Conservation (phyloP, 208 protist genomes). For the Strigomonas galati region DNA sequence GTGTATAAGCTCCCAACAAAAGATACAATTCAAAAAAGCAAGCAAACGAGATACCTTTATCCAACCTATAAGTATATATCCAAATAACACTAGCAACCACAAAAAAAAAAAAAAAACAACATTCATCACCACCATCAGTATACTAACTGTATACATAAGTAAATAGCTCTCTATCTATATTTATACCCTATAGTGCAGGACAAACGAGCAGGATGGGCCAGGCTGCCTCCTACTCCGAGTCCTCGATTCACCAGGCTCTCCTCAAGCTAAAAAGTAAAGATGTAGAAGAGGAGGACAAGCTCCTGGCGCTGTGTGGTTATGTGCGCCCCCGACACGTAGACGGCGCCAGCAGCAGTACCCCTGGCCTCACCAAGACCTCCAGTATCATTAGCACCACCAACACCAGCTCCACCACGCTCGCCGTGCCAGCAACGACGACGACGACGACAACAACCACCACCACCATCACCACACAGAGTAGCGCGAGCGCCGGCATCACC, state of each 20-base stretch:
- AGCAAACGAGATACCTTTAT: too few species aligned
- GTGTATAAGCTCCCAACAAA: too few species aligned
- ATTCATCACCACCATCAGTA: not conserved
- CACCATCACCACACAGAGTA: too few species aligned
- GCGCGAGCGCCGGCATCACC: too few species aligned
- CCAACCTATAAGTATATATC: too few species aligned
- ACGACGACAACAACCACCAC: too few species aligned
- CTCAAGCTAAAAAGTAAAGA: constrained; percentile 34
- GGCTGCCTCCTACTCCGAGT: constrained; percentile 49
- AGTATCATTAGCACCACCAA: too few species aligned
- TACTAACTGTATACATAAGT: not conserved
- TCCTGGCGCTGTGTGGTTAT: constrained; percentile 31
- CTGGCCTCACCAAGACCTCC: not conserved
- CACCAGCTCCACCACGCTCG: too few species aligned
- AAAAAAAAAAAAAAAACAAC: not conserved
- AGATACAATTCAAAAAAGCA: too few species aligned
- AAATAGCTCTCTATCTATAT: constrained; percentile 11
- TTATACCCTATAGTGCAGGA: not conserved
- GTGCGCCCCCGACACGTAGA: not conserved
- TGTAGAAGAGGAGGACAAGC: constrained; percentile 25
- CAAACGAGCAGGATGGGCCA: constrained; percentile 32
- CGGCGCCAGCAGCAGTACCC: not conserved
- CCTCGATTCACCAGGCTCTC: constrained; percentile 37
- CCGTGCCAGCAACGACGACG: too few species aligned
- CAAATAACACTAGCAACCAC: too few species aligned